Conservation (phyloP, 495 filamentous ascomycete species). For the Darksidea phi region DNA sequence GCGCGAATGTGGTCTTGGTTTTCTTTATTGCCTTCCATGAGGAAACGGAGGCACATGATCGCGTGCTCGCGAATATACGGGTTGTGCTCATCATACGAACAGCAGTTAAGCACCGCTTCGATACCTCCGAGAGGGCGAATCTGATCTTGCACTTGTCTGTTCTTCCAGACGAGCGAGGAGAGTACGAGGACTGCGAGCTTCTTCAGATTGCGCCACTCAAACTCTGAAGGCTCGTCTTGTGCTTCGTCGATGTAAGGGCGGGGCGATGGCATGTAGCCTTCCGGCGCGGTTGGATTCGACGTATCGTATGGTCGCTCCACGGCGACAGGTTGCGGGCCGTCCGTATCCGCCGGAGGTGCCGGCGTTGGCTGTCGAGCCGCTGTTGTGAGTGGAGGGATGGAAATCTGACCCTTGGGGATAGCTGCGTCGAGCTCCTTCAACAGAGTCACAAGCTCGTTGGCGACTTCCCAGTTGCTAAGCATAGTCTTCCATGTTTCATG, state of each 20-base stretch:
- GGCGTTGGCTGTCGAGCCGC: conserved; percentile 1
- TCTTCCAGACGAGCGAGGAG: conserved; percentile 78
- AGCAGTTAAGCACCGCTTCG: conserved; percentile 81
- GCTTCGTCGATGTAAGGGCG: conserved; percentile 56
- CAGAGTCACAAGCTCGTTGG: conserved; percentile 77
- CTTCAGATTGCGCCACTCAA: conserved; percentile 91
- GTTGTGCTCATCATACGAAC: conserved; percentile 81
- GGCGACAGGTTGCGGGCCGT: conserved; percentile 32
- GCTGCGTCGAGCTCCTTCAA: conserved; percentile 82
- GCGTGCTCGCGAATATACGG: conserved; percentile 88
- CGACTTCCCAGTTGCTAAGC: conserved; percentile 83
- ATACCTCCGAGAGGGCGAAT: conserved; percentile 79
- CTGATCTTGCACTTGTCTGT: conserved; percentile 75
- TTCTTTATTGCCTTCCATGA: conserved; percentile 78
- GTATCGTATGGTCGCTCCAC: conserved; percentile 45
- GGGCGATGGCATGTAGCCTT: conserved; percentile 43
- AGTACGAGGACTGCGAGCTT: conserved; percentile 86
- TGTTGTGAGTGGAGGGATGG: conserved; percentile 43
- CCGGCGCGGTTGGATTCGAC: conserved; percentile 27
- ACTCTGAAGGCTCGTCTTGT: conserved; percentile 79
- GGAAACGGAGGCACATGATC: conserved; percentile 83
- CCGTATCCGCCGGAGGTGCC: conserved; percentile 8
- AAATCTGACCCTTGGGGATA: conserved; percentile 69
- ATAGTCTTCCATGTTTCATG: conserved; percentile 54
- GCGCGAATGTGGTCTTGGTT: conserved; percentile 73